Conservation (phyloP, 192 early-diverging fungal genomes). For the Backusella parvicylindrica region DNA sequence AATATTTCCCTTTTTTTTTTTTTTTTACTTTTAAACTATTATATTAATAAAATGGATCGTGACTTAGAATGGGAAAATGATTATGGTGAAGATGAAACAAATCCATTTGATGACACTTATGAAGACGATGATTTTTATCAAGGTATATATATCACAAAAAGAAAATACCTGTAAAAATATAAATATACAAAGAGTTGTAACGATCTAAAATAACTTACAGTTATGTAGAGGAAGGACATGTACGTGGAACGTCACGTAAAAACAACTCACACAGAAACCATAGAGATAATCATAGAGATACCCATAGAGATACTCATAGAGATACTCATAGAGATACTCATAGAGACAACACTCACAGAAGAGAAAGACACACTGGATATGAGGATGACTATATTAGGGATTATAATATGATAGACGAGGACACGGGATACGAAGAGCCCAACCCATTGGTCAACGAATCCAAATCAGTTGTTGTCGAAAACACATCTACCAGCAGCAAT, state of each 20-base stretch:
- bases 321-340: neutral
- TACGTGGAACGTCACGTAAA: neutral
- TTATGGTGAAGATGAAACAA: neutral
- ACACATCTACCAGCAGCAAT: neutral
- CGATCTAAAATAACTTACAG: slow-evolving; percentile 1
- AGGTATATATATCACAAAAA: neutral
- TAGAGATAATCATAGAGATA: neutral
- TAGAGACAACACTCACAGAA: neutral
- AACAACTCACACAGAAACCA: neutral
- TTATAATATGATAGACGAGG: neutral
- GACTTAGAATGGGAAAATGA: neutral
- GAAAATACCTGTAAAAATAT: neutral
- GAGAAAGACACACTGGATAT: neutral
- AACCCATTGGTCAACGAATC: neutral
- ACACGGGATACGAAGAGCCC: neutral
- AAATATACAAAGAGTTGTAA: neutral
- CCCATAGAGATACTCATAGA: neutral
- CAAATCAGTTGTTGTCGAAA: neutral
- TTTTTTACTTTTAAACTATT: neutral
- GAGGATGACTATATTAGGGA: neutral
- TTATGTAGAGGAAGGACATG: neutral
- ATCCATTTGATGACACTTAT: neutral
- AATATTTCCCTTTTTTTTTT: neutral
- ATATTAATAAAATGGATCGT: neutral
- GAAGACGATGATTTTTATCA: neutral